Evolutionary conservation across 2,329 filamentous ascomycete genomes (phyloP), one percentile per base, ranked within the genome.

Genomic region (Coleophoma cylindrospora): DNA sequence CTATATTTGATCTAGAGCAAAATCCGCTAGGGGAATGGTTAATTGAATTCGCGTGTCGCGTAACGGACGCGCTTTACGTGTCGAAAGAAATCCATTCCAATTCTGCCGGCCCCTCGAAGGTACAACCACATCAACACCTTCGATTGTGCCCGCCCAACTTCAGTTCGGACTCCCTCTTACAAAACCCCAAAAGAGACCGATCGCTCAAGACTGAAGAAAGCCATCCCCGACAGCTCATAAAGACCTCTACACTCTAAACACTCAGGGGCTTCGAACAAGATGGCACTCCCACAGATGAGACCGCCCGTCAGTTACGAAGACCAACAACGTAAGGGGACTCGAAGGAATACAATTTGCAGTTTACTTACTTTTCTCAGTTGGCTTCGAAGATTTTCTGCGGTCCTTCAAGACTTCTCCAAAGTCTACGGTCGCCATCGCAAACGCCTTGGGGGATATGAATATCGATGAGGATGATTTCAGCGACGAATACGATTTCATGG

Each of bases 401-500:
- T 83, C 84, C 56, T 99, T 95, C 83, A 97, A 99, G 74, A 86
- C 86, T 49, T 84, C 77, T 64, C 87, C 74, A 50, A 82, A 77
- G 68, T 80, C 77, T 52, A 80, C 86, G 92, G 27, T n/a, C 57
- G 84, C 86, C 52, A 83, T 95, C 58, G 84, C 89, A 37, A 86
- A 91, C 66, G 91, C 91, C 41, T 79, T 99, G 44, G 84, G 89
- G 60, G 84, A 86, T 58, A 83, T 99, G 62, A 87, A 87, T 64
- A 87, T 99, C 57, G 87, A 91, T 67, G 91, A 90, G 64, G 87
- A 95, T 70, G 87, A 87, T 60, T 78, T 89, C 40, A 91, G 86
- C 69, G 91, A 96, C 63, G 90, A 96, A 62, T 89, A 96, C 67
- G 91, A 96, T 63, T 89, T 95, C 65, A 90, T 95, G 83, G 89